Evolutionary conservation across 768 basidiomycete genomes (phyloP), one percentile per base, ranked within the genome.

Genomic region (Trichaptum fuscoviolaceum): DNA sequence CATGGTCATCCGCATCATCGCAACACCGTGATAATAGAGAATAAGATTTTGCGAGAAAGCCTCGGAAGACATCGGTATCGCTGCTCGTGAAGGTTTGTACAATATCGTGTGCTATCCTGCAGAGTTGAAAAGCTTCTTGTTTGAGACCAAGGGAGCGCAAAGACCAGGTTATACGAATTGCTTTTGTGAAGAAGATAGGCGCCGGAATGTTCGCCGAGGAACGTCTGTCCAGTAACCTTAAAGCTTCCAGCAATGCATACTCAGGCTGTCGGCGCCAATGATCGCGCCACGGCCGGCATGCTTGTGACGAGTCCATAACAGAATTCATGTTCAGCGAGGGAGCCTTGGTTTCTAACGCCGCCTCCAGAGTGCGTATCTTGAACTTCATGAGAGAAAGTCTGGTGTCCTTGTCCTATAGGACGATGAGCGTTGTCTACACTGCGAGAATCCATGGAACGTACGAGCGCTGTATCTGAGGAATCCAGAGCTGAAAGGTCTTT

Each of bases 1-100:
- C 67, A 7, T 36, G 62, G n/a, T 35, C 36, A 17, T 64, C 67
- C 20, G 35, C 17, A 42, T 67, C 67, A 15, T 35, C 67, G 6
- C 61, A 34, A 34, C 34, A 26, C 9, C 63, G 27, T 12, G 63
- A 64, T 18, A 69, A 35, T 26, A 60, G 64, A 36, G 62, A 27
- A 18, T 65, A 36, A 1, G 67, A 30, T 8, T 18, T 3, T 7
- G 67, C 63, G 58, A 68, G 67, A 34, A 67, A 12, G 1, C 35
- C 26, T 23, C 62, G 42, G 58, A 65, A 68, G 17, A 63, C 17
- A 27, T 34, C 65, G 26, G 69, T 58, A 30, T 35, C 17, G 42
- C 20, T 12, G 3, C 42, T 52, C 42, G 20, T 2, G 15, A 3
- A 3, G 20, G 5, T 12, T 15, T 12, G 42, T 52, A 12, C 10